A percentile compares a stretch with the other conserved stretches of the same genome.
These are phyloP conservation scores for Aaosphaeria arxii DNA, from an alignment of 2,329 filamentous ascomycete genomes.

Conservation along the genomic window DNA sequence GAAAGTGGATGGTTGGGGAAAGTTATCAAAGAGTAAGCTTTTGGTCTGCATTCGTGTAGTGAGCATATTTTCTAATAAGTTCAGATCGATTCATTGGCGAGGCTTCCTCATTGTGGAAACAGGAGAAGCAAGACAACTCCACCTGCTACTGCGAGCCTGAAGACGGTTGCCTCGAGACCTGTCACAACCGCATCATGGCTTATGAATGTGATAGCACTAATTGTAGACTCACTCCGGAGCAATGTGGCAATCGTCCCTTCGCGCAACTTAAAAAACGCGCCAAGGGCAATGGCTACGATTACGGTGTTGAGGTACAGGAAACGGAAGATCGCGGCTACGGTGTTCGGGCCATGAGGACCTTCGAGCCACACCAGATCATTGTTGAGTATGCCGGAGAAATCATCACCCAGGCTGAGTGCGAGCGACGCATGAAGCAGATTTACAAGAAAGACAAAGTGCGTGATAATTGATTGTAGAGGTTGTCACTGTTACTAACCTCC, in stretches of 20 bases:
- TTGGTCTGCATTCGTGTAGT: neutral
- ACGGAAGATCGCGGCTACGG: conserved; percentile 86
- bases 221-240: conserved; percentile 71
- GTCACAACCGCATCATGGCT: conserved; percentile 93
- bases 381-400: conserved; percentile 98
- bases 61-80: conserved; percentile 1
- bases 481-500: conserved; percentile 1
- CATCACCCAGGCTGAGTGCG: conserved; percentile 90
- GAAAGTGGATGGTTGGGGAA: conserved; percentile 90
- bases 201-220: conserved; percentile 94
- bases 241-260: conserved; percentile 86
- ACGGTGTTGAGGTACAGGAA: conserved; percentile 93
- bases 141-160: conserved; percentile 57
- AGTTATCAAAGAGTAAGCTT: conserved; percentile 80
- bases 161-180: conserved; percentile 81
- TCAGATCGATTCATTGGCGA: conserved; percentile 88
- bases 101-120: conserved; percentile 76
- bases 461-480: conserved; percentile 6
- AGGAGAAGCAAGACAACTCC: conserved; percentile 71
- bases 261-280: conserved; percentile 68
- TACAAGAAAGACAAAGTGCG: conserved; percentile 91
- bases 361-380: conserved; percentile 88
- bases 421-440: conserved; percentile 85
- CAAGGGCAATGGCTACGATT: conserved; percentile 76
- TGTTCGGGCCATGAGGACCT: conserved; percentile 84